Evolutionary conservation across 2,329 filamentous ascomycete species (phyloP).

Genomic region (Xylaria polymorpha): DNA sequence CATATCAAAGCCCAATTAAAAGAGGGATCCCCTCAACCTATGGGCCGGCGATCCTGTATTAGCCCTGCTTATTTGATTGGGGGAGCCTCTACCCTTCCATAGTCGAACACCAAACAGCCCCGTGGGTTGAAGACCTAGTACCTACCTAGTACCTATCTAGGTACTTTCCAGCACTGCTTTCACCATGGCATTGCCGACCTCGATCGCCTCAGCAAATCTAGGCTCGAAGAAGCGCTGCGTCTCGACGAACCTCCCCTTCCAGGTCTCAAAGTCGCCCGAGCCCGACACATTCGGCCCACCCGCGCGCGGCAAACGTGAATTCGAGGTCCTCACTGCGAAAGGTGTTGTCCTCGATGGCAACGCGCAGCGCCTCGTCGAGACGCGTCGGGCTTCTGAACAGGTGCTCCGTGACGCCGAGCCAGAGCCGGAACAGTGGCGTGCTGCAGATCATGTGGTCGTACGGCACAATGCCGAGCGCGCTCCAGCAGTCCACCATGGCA

Average conservation of each 20-base stretch:
- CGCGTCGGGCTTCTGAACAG: conserved; percentile 85
- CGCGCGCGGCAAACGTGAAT: conserved; percentile 95
- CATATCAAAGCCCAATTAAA: too few species aligned
- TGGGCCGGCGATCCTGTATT: too few species aligned
- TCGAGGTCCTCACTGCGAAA: conserved; percentile 97
- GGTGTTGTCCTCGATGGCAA: conserved; percentile 87
- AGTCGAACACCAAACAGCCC: background rate
- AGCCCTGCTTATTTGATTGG: too few species aligned
- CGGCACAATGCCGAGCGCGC: conserved; percentile 88
- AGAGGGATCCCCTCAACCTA: too few species aligned
- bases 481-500: conserved; percentile 99
- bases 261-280: conserved; percentile 93
- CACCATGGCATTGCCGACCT: conserved; percentile 96
- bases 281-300: conserved; percentile 93
- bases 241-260: conserved; percentile 88
- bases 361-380: conserved; percentile 85
- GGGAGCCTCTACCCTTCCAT: background rate
- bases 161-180: conserved; percentile 91
- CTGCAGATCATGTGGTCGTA: conserved; percentile 99
- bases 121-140: too few species aligned
- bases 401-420: conserved; percentile 97
- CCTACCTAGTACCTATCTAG: too few species aligned
- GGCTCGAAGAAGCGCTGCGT: conserved; percentile 94
- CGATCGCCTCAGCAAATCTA: conserved; percentile 85
- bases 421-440: conserved; percentile 95